These are phyloP conservation scores for Blastocystis sp. DNA, from an alignment of 352 stramenopile species.

Conservation along the genomic window DNA sequence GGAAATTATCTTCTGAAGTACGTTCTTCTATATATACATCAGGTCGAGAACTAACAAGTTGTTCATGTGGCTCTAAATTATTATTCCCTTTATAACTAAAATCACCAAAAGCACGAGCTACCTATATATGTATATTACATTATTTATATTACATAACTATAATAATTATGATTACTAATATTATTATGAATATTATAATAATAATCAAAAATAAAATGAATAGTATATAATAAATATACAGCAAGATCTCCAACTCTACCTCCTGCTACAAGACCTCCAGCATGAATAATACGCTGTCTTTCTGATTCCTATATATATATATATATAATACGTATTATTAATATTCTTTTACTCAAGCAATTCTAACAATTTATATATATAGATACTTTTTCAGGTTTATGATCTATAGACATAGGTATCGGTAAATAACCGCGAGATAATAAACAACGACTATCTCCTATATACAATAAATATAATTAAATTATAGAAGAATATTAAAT, in stretches of 20 bases:
- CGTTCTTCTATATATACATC: constrained; percentile 60
- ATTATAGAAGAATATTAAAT: too few relatives aligned
- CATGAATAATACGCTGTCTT: constrained; percentile 42
- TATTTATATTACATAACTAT: too few relatives aligned
- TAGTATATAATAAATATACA: constrained; percentile 16
- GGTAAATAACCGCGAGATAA: constrained; percentile 28
- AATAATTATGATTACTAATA: too few relatives aligned
- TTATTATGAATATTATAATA: too few relatives aligned
- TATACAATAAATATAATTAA: too few relatives aligned
- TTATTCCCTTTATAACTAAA: constrained; percentile 45
- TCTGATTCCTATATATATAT: constrained; percentile 38
- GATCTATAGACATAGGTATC: constrained; percentile 63
- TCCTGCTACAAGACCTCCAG: constrained; percentile 42
- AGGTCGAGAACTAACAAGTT: constrained; percentile 60
- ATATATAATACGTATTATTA: too few relatives aligned
- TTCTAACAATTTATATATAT: background rate
- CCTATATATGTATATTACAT: too few relatives aligned
- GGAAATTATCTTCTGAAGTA: constrained; percentile 59
- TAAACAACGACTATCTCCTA: constrained; percentile 40
- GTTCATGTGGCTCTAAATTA: constrained; percentile 40
- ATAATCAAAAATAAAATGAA: too few relatives aligned
- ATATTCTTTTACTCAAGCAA: too few relatives aligned
- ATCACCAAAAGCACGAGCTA: constrained; percentile 43
- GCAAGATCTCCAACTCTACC: constrained; percentile 46
- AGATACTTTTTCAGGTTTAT: constrained; percentile 63